Evolutionary conservation across 768 basidiomycete genomes (phyloP), one percentile per base, ranked within the genome.

Genomic region (Pisolithus marmoratus): DNA sequence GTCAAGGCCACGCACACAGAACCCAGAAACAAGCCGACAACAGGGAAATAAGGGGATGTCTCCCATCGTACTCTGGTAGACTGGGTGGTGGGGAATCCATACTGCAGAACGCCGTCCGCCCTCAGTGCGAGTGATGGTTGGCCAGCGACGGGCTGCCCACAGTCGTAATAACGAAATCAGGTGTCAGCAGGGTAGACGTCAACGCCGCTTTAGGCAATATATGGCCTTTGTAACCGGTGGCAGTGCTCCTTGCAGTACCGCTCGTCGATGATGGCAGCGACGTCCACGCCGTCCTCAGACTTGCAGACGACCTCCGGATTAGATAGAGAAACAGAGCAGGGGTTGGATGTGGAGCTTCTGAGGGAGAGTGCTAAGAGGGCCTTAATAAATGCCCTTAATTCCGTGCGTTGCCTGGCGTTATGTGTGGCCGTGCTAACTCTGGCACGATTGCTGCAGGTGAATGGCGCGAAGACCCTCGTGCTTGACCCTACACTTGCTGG

Each of bases 401-500:
- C 90, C 38, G 90, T 87, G 59, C 54, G 71, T 57, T 12, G 22
- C 20, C 26, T 9, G 19, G 3, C 44, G 6, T 23, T 8, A 6
- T 22, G 15, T 15, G 17, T 26, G 26, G 24, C 5, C 15, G 42
- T 14, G 37, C 40, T 53, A 37, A 43, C 36, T 17, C 23, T 27
- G 31, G 24, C 19, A 26, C 23, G 11, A 38, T 38, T 42, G 51
- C 20, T 40, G 31, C 55, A 92, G 90, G 86, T 93, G 8, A 90
- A 87, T 69, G 94, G 94, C 15, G 86, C 89, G 42, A 98, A 99
- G 75, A 99, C 95, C 1, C 82, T 99, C 26, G 90, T 98, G n/a
- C 78, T 99, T 1, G 93, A 97, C 61, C 75, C 88, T 4, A 77
- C 84, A 3, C 73, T 98, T 12, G 87, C 93, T 1, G 95, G 95